phyloP scores from a whole-genome alignment of 2,329 filamentous ascomycete species.

The Pseudogymnoascus sp. region DNA sequence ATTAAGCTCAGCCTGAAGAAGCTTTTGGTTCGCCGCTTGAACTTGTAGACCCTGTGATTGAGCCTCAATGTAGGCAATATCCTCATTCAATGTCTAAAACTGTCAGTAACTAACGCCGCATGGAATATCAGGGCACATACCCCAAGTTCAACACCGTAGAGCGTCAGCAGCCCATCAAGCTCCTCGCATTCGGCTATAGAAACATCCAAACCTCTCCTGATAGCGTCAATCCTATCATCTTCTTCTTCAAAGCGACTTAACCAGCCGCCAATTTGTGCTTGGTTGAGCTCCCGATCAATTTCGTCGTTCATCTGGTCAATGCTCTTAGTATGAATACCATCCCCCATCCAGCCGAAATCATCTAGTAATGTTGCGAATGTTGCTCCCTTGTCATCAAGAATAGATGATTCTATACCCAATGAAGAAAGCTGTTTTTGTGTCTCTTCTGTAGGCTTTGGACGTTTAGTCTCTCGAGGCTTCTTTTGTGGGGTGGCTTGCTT shows the following conservation, averaged over 20 bases:
- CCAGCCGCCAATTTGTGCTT: constrained; percentile 89
- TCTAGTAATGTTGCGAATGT: constrained; percentile 78
- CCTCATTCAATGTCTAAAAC: constrained; percentile 75
- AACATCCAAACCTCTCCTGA: constrained; percentile 76
- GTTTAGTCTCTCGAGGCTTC: constrained; percentile 18
- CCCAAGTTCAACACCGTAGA: constrained; percentile 90
- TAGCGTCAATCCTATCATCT: constrained; percentile 79
- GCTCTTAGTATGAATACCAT: constrained; percentile 62
- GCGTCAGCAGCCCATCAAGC: constrained; percentile 82
- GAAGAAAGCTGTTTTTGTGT: constrained; percentile 29
- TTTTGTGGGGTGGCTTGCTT: constrained; percentile 18
- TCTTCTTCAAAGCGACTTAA: constrained; percentile 75
- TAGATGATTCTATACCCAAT: constrained; percentile 64
- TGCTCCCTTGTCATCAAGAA: constrained; percentile 67
- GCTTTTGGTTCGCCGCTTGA: constrained; percentile 92
- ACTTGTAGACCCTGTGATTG: constrained; percentile 96
- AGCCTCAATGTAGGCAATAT: constrained; percentile 94
- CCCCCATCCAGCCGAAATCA: constrained; percentile 82
- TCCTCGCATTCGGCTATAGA: constrained; percentile 95
- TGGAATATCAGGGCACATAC: constrained; percentile 41
- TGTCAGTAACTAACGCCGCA: constrained; percentile 20
- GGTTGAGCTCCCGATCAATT: constrained; percentile 77
- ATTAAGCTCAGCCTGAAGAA: constrained; percentile 78
- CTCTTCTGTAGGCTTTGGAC: constrained; percentile 26
- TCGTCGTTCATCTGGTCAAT: constrained; percentile 75